Evolutionary conservation across 352 stramenopile species (phyloP).

Genomic region (Phytophthora sansomeana): DNA sequence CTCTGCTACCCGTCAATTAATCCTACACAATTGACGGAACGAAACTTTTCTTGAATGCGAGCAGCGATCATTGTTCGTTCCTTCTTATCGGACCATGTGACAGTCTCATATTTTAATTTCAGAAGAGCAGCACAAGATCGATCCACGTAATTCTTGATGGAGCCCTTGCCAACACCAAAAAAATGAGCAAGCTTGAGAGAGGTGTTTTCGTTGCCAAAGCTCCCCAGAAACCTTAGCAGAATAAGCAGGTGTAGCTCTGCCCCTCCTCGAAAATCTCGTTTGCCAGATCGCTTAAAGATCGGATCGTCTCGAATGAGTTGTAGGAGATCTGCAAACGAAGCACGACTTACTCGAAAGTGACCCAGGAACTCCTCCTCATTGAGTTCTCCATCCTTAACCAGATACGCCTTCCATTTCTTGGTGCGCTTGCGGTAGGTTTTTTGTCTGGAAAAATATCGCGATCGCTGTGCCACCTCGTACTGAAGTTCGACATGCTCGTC

Average conservation of each 20-base stretch:
- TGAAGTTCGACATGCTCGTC: constrained; percentile 10
- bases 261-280: background rate
- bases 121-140: too few relatives aligned
- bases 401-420: constrained; percentile 5
- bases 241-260: constrained; percentile 1
- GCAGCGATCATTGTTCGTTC: too few relatives aligned
- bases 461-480: background rate
- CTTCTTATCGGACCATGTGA: too few relatives aligned
- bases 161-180: constrained; percentile 10
- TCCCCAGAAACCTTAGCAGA: constrained; percentile 1
- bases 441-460: background rate
- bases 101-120: too few relatives aligned
- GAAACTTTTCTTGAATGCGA: too few relatives aligned
- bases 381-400: background rate
- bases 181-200: constrained; percentile 4
- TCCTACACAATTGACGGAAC: too few relatives aligned
- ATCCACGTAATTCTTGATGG: constrained; percentile 22
- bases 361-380: constrained; percentile 10
- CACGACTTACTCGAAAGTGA: background rate
- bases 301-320: background rate
- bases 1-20: too few relatives aligned
- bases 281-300: background rate
- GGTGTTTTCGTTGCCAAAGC: constrained; percentile 2
- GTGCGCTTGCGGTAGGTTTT: background rate
- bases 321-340: background rate